A percentile compares a stretch with the other conserved stretches of the same genome.
Conservation (phyloP, 1,139 yeast genomes). For the Geotrichum restrictum region DNA sequence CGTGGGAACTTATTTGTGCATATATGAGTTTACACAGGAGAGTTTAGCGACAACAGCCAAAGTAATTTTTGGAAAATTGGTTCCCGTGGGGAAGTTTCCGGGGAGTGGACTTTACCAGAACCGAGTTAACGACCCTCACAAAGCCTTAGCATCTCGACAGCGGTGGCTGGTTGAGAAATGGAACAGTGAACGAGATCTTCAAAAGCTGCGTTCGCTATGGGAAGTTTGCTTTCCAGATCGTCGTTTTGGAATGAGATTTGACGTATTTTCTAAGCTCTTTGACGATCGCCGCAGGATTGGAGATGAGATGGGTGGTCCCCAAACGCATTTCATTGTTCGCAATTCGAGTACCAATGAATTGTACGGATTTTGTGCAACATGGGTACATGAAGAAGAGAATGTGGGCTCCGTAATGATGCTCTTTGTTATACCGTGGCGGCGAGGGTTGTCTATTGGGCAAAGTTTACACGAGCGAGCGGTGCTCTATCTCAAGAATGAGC, state of each 20-base stretch:
- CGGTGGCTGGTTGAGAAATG: constrained; percentile 64
- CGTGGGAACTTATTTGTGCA: constrained; percentile 57
- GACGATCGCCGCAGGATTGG: neutral
- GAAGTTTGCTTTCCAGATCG: constrained; percentile 33
- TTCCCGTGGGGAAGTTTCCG: constrained; percentile 56
- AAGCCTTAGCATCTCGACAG: constrained; percentile 23
- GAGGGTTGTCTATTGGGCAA: constrained; percentile 57
- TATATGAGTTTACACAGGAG: constrained; percentile 56
- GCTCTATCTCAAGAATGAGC: constrained; percentile 48
- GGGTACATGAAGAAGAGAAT: constrained; percentile 44
- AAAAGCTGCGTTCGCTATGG: constrained; percentile 46
- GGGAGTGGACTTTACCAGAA: constrained; percentile 42
- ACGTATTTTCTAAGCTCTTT: constrained; percentile 3
- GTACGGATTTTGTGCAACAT: constrained; percentile 57
- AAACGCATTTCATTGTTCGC: constrained; percentile 54
- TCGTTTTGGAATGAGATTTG: constrained; percentile 10
- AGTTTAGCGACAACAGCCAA: constrained; percentile 51
- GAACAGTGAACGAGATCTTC: constrained; percentile 51
- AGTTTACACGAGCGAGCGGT: constrained; percentile 55
- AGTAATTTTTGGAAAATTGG: constrained; percentile 53
- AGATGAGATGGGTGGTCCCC: constrained; percentile 19
- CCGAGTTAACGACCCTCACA: constrained; percentile 27
- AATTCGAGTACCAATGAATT: constrained; percentile 55
- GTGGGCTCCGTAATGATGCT: constrained; percentile 50
- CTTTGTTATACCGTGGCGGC: constrained; percentile 54